Evolutionary conservation across 2,329 filamentous ascomycete genomes (phyloP).

Genomic region (Cyphellophora europaea): DNA sequence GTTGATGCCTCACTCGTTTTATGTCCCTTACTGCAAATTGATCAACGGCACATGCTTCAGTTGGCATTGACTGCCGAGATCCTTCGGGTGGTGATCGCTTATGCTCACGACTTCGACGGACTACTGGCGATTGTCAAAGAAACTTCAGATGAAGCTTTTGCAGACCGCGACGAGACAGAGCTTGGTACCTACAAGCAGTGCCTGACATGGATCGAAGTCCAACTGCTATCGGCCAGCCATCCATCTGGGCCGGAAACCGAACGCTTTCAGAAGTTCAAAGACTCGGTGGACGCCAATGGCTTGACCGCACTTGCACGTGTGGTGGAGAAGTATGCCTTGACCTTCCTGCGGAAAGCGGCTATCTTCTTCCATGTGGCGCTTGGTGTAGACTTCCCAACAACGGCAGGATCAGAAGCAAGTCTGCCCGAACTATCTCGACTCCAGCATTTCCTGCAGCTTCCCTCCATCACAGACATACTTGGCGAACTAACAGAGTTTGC

Average conservation of each 20-base stretch:
- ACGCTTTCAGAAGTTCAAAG: neutral
- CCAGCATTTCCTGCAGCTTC: constrained; percentile 64
- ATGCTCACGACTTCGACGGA: neutral
- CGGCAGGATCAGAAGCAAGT: constrained; percentile 53
- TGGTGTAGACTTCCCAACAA: constrained; percentile 75
- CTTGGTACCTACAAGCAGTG: neutral
- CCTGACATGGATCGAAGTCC: constrained; percentile 5
- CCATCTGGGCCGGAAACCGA: neutral
- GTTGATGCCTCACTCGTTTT: constrained; percentile 14
- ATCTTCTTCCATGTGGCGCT: constrained; percentile 81
- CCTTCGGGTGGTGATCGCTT: constrained; percentile 63
- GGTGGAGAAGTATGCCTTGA: constrained; percentile 74
- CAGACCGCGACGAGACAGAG: neutral
- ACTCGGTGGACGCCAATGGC: constrained; percentile 5
- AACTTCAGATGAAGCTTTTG: neutral
- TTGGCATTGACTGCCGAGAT: constrained; percentile 89
- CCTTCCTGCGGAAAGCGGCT: constrained; percentile 75
- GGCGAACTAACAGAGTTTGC: constrained; percentile 40
- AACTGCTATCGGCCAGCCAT: constrained; percentile 2
- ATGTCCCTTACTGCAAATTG: constrained; percentile 10
- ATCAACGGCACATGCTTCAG: constrained; percentile 60
- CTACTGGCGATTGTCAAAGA: neutral
- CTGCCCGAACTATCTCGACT: constrained; percentile 75
- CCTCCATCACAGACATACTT: constrained; percentile 71
- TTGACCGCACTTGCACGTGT: constrained; percentile 18